These are phyloP conservation scores for Ailanthus altissimus DNA, from an alignment of 345 rosid genomes.

Conservation along the genomic window DNA sequence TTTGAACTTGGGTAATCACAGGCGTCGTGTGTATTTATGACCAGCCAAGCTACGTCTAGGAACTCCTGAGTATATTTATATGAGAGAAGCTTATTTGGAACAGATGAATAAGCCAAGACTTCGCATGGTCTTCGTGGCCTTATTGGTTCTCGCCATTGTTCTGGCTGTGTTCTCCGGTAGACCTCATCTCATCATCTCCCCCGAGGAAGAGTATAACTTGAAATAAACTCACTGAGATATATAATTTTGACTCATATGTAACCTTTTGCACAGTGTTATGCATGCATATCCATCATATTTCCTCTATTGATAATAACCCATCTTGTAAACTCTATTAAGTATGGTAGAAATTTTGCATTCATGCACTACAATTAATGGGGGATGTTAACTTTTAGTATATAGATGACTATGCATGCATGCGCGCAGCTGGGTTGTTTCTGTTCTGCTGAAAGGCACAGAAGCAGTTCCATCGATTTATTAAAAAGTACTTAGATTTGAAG, in stretches of 20 bases:
- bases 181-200: not conserved
- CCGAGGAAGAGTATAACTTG: not conserved
- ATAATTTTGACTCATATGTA: no score
- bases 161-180: slow-evolving; percentile 15
- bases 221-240: no score
- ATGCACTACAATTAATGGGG: not conserved
- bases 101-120: not conserved
- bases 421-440: not conserved
- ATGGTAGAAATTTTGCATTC: not conserved
- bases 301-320: not conserved
- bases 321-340: not conserved
- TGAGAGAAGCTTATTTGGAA: not conserved
- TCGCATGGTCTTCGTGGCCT: not conserved
- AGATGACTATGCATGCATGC: slow-evolving; percentile 12
- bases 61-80: no score
- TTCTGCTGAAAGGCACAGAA: not conserved
- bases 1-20: no score
- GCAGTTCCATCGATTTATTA: not conserved
- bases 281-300: not conserved
- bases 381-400: not conserved
- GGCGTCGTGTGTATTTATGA: no score
- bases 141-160: not conserved
- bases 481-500: not conserved
- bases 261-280: no score
- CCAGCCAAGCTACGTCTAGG: no score